Evolutionary conservation across 345 rosid species (phyloP).

Genomic region (Conringia planisiliqua): DNA sequence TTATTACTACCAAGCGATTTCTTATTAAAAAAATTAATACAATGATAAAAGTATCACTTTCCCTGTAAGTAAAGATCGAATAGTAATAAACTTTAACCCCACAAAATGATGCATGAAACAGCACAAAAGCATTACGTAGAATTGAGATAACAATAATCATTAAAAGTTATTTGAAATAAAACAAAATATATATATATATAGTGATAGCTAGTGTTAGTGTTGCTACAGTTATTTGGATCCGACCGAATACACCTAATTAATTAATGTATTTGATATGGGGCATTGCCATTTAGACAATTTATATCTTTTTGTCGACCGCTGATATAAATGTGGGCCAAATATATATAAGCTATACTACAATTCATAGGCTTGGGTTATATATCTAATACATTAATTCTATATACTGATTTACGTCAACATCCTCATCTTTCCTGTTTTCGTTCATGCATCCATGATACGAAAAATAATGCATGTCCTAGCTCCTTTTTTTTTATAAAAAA

Average conservation of each 20-base stretch:
- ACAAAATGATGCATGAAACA: background rate
- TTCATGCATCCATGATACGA: conserved; percentile 11
- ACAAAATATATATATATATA: background rate
- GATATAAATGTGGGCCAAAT: background rate
- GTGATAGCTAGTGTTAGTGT: background rate
- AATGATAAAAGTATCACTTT: background rate
- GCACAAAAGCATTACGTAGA: background rate
- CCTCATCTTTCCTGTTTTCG: conserved; percentile 12
- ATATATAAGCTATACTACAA: background rate
- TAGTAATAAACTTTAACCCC: background rate
- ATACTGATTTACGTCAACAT: conserved; percentile 18
- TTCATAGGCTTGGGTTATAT: background rate
- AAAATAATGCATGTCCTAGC: background rate
- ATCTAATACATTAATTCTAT: background rate
- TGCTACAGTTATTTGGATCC: background rate
- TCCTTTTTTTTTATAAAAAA: background rate
- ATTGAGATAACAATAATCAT: background rate
- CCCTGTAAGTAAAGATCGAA: background rate
- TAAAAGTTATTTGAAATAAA: background rate
- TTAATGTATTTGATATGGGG: background rate
- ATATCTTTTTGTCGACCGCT: background rate
- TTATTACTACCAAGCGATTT: background rate
- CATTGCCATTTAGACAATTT: background rate
- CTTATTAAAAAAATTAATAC: background rate
- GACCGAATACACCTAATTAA: background rate